A percentile compares a stretch with the other conserved stretches of the same genome.
Conservation (phyloP, 2,329 filamentous ascomycete species). For the Colletotrichum magnum region DNA sequence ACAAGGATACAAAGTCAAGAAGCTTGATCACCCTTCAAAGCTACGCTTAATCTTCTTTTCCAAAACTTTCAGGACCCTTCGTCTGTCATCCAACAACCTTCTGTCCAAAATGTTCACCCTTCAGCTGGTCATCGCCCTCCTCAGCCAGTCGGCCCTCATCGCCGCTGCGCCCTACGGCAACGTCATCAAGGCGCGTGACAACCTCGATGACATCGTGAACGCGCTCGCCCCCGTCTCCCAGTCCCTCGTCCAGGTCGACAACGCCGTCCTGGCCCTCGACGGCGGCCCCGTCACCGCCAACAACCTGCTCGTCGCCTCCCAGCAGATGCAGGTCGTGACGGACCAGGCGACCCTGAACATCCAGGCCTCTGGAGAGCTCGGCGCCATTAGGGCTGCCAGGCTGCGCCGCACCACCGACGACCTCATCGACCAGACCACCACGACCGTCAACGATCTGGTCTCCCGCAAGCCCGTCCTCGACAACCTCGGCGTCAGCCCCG, state of each 20-base stretch:
- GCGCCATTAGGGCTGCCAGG: constrained; percentile 42
- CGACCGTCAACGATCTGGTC: constrained; percentile 42
- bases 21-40: constrained; percentile 1
- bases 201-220: constrained; percentile 25
- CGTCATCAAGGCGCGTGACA: constrained; percentile 14
- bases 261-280: constrained; percentile 31
- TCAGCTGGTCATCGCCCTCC: constrained; percentile 28
- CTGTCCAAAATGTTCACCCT: constrained; percentile 25
- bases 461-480: constrained; percentile 46
- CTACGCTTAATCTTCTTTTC: constrained; percentile 7
- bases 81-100: constrained; percentile 9
- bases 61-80: constrained; percentile 25
- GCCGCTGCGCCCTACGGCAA: constrained; percentile 18
- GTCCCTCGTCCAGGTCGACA: constrained; percentile 28
- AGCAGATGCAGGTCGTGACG: constrained; percentile 38
- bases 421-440: constrained; percentile 44
- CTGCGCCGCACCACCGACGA: constrained; percentile 42
- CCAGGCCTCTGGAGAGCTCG: constrained; percentile 42
- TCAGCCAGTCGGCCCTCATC: constrained; percentile 29
- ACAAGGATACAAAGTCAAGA: constrained; percentile 33
- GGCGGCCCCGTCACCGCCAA: constrained; percentile 32
- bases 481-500: constrained; percentile 45
- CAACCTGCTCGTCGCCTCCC: constrained; percentile 30
- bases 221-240: constrained; percentile 27
- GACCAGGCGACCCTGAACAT: constrained; percentile 46